Conservation (phyloP, 371 early-diverging fungal genomes). For the Thermomucor indicae-seudaticae region DNA sequence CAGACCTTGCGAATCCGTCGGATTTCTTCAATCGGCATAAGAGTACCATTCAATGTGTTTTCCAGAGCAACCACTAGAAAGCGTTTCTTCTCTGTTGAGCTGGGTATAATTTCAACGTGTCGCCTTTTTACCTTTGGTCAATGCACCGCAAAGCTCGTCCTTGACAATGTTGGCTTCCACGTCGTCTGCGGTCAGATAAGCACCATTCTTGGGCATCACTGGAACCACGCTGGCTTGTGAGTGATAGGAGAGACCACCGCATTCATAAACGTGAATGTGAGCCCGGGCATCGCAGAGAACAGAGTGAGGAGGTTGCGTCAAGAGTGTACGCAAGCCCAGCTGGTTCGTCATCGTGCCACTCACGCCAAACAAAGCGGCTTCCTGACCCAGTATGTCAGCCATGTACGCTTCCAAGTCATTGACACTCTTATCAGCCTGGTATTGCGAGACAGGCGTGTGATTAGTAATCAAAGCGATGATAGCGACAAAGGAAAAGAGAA, state of each 20-base stretch:
- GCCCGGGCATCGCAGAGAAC: slow-evolving; percentile 75
- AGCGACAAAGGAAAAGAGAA: neutral
- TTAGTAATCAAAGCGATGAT: neutral
- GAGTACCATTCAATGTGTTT: slow-evolving; percentile 82
- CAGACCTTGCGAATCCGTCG: slow-evolving; percentile 58
- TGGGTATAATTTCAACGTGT: neutral
- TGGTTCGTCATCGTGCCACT: slow-evolving; percentile 31
- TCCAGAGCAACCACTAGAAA: slow-evolving; percentile 72
- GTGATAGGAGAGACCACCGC: slow-evolving; percentile 73
- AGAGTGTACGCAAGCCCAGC: slow-evolving; percentile 15
- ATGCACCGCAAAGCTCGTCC: slow-evolving; percentile 49
- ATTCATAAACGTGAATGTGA: slow-evolving; percentile 79
- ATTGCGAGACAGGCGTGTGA: neutral
- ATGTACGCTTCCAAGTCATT: slow-evolving; percentile 64
- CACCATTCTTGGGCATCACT: slow-evolving; percentile 52
- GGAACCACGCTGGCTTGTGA: slow-evolving; percentile 72
- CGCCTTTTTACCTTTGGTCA: slow-evolving; percentile 48
- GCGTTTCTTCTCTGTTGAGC: neutral
- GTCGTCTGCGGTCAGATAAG: slow-evolving; percentile 66
- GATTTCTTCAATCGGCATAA: slow-evolving; percentile 77
- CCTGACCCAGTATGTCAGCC: slow-evolving; percentile 72
- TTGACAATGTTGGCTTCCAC: slow-evolving; percentile 41
- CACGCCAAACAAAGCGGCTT: slow-evolving; percentile 77
- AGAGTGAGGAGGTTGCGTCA: slow-evolving; percentile 76
- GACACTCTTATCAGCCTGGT: slow-evolving; percentile 20